These are phyloP conservation scores for Ogataea pini DNA, from an alignment of 805 yeast species.

Conservation along the genomic window DNA sequence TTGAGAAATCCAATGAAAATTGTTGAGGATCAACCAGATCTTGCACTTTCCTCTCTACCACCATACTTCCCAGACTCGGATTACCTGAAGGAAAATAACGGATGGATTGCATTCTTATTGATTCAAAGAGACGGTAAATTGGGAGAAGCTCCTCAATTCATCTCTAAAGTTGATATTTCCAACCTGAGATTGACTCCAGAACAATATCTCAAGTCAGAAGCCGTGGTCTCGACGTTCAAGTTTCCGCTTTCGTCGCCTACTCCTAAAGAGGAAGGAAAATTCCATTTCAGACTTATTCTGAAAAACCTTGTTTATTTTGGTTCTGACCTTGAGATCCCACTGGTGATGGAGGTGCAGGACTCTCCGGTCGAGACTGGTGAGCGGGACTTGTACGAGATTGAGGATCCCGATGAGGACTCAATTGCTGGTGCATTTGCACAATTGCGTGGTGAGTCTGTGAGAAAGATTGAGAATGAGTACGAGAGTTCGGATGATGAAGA, in stretches of 20 bases:
- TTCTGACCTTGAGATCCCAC: constrained; percentile 70
- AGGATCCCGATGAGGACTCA: constrained; percentile 74
- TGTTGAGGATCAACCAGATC: constrained; percentile 64
- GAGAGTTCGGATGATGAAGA: constrained; percentile 46
- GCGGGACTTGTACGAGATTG: constrained; percentile 54
- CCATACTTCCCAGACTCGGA: constrained; percentile 70
- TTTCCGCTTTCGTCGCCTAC: constrained; percentile 73
- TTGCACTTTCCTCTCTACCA: constrained; percentile 61
- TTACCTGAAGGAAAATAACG: constrained; percentile 35
- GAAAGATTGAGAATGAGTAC: constrained; percentile 35
- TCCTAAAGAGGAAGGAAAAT: constrained; percentile 68
- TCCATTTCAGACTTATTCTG: constrained; percentile 68
- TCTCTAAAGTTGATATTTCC: constrained; percentile 52
- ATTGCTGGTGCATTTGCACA: constrained; percentile 75
- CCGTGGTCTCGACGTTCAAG: constrained; percentile 69
- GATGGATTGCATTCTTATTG: constrained; percentile 71
- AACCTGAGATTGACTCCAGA: constrained; percentile 58
- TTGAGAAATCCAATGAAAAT: constrained; percentile 70
- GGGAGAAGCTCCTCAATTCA: constrained; percentile 61
- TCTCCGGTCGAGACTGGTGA: constrained; percentile 48
- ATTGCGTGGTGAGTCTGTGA: constrained; percentile 61
- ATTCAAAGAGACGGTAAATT: constrained; percentile 80
- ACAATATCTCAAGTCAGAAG: constrained; percentile 46
- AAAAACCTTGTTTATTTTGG: constrained; percentile 82
- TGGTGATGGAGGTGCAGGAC: constrained; percentile 67